Evolutionary conservation across 305 asterid genomes (phyloP).

Genomic region (Fraxinus velutina): DNA sequence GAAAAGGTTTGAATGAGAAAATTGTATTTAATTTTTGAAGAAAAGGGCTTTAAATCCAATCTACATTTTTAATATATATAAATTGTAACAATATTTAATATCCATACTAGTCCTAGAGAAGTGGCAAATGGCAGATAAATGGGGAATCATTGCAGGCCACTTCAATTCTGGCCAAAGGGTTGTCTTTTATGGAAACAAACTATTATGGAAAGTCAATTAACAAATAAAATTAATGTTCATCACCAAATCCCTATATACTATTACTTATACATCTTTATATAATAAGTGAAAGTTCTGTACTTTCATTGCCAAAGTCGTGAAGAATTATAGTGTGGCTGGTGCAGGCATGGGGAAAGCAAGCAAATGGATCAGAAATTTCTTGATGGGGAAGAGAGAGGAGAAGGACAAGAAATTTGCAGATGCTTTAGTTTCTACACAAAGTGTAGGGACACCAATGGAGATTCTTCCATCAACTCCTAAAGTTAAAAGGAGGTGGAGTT

Average conservation of each 20-base stretch:
- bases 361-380: conserved; percentile 64
- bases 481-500: conserved; percentile 67
- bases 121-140: conserved; percentile 66
- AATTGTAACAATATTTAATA: neutral
- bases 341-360: conserved; percentile 62
- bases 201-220: conserved; percentile 11
- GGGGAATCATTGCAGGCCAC: conserved; percentile 53
- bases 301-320: conserved; percentile 2
- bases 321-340: conserved; percentile 2
- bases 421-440: conserved; percentile 25
- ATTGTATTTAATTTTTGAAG: neutral
- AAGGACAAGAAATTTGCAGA: conserved; percentile 35
- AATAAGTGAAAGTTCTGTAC: neutral
- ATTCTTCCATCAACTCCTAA: conserved; percentile 30
- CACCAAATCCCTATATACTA: neutral
- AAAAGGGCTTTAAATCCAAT: neutral
- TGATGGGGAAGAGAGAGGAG: conserved; percentile 57
- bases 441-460: conserved; percentile 16
- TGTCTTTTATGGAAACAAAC: neutral
- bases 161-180: neutral
- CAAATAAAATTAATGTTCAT: neutral
- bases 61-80: neutral
- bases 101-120: neutral
- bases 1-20: neutral
- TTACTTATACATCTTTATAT: neutral